Evolutionary conservation across 345 rosid species (phyloP).

Genomic region (Pugionium dolabratum): DNA sequence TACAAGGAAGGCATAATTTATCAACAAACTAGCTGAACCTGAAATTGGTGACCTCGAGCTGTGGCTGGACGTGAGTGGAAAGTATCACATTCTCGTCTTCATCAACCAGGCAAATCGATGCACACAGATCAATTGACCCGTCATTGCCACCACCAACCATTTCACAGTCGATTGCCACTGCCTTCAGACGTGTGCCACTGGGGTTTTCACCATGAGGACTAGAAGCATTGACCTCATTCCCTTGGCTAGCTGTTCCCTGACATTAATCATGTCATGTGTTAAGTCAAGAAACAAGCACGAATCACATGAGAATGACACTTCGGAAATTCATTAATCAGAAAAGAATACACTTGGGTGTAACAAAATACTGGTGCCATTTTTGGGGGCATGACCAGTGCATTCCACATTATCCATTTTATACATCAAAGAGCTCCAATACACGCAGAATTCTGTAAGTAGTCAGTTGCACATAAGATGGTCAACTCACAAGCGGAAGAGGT

Average conservation of each 20-base stretch:
- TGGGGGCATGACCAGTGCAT: not conserved
- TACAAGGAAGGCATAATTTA: not conserved
- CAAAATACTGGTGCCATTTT: not conserved
- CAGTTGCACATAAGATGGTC: not conserved
- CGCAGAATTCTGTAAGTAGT: not conserved
- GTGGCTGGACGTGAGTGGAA: conserved; percentile 61
- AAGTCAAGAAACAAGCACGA: conserved; percentile 5
- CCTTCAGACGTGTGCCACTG: conserved; percentile 40
- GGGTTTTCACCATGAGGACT: conserved; percentile 16
- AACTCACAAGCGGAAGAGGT: conserved; percentile 59
- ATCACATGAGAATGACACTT: not conserved
- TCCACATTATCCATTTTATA: not conserved
- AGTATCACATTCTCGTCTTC: conserved; percentile 66
- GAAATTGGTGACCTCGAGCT: conserved; percentile 55
- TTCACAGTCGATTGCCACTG: conserved; percentile 71
- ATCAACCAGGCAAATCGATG: conserved; percentile 67
- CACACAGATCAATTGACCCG: conserved; percentile 60
- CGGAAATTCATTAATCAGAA: conserved; percentile 4
- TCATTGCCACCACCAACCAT: conserved; percentile 77
- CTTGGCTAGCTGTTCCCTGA: conserved; percentile 28
- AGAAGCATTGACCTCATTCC: conserved; percentile 29
- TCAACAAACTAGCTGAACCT: conserved; percentile 45
- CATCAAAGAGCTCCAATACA: not conserved
- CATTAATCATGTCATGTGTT: not conserved
- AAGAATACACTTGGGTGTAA: not conserved